Evolutionary conservation across 768 basidiomycete genomes (phyloP).

Genomic region (Pleurotus tuber-regium): DNA sequence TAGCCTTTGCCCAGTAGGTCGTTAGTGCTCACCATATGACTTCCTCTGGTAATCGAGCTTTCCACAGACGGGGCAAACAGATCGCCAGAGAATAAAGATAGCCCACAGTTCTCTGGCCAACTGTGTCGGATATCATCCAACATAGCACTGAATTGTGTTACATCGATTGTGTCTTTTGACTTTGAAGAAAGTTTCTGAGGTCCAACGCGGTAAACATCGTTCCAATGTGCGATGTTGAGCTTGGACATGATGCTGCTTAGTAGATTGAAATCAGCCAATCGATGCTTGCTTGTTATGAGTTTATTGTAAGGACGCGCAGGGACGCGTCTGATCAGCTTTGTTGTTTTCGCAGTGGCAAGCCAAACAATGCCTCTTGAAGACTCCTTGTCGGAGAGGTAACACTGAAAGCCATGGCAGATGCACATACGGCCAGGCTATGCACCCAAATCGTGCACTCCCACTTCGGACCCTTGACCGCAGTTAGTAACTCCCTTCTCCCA

Average conservation of each 20-base stretch:
- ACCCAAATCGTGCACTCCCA: constrained; percentile 60
- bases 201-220: constrained; percentile 80
- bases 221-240: constrained; percentile 63
- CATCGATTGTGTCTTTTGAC: constrained; percentile 70
- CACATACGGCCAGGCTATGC: constrained; percentile 59
- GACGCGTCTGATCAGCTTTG: too few species aligned
- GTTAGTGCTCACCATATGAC: constrained; percentile 72
- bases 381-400: too few species aligned
- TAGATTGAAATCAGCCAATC: neutral
- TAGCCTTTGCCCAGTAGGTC: neutral
- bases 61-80: constrained; percentile 86
- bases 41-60: constrained; percentile 84
- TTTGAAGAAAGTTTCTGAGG: constrained; percentile 63
- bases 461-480: constrained; percentile 65
- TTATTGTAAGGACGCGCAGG: too few species aligned
- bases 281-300: too few species aligned
- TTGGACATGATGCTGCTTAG: constrained; percentile 17
- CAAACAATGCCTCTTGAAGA: too few species aligned
- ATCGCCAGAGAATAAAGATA: constrained; percentile 87
- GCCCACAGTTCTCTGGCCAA: constrained; percentile 55
- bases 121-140: constrained; percentile 57
- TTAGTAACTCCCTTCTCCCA: constrained; percentile 29
- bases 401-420: constrained; percentile 75
- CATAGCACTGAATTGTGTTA: constrained; percentile 79
- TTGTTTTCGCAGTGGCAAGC: too few species aligned